Evolutionary conservation across 352 stramenopile genomes (phyloP).

Genomic region (Peronospora destructor): DNA sequence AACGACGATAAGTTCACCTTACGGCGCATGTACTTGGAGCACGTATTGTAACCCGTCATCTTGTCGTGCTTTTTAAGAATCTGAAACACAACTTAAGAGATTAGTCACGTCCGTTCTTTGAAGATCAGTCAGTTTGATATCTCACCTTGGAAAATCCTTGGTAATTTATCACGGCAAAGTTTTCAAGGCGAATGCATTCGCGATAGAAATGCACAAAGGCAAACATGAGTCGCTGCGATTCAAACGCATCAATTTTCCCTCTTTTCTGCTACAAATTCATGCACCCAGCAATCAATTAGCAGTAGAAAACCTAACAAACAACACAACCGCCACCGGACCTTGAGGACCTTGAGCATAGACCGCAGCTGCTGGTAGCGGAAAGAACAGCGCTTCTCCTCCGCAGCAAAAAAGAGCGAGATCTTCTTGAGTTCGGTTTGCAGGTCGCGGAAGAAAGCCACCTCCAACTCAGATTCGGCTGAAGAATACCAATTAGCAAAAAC

Average conservation of each 20-base stretch:
- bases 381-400: slow-evolving; percentile 65
- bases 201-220: slow-evolving; percentile 80
- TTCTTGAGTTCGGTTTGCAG: slow-evolving; percentile 72
- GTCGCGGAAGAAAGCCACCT: slow-evolving; percentile 77
- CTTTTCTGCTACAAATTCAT: slow-evolving; percentile 20
- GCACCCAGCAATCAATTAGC: not conserved
- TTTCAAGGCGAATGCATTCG: slow-evolving; percentile 74
- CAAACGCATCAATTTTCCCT: slow-evolving; percentile 37
- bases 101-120: not conserved
- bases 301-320: not conserved
- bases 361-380: slow-evolving; percentile 68
- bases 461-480: slow-evolving; percentile 54
- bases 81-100: slow-evolving; percentile 12
- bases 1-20: slow-evolving; percentile 78
- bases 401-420: slow-evolving; percentile 69
- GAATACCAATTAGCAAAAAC: not conserved
- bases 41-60: slow-evolving; percentile 78
- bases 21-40: slow-evolving; percentile 78
- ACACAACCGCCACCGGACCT: slow-evolving; percentile 20
- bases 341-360: slow-evolving; percentile 61
- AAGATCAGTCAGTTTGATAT: not conserved
- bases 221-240: slow-evolving; percentile 73
- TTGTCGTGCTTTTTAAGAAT: slow-evolving; percentile 86
- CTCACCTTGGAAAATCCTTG: slow-evolving; percentile 77
- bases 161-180: slow-evolving; percentile 83